These are phyloP conservation scores for Aspergillus floridensis DNA, from an alignment of 2,329 filamentous ascomycete species.

Conservation along the genomic window DNA sequence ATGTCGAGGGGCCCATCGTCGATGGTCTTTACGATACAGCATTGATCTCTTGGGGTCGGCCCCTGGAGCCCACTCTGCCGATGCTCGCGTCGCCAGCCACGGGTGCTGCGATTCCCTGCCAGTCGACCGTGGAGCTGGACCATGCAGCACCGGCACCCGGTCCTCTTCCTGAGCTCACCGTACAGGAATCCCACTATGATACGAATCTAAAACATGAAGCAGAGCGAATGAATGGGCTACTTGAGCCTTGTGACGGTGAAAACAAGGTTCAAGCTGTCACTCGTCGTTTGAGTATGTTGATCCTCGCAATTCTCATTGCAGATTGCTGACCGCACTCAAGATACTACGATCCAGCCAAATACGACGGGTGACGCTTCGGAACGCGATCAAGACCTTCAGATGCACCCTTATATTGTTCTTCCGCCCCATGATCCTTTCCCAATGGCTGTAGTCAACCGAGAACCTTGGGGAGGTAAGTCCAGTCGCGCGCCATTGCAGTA, in stretches of 20 bases:
- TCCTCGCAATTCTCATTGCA: neutral
- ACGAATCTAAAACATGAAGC: conserved; percentile 60
- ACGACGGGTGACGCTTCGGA: conserved; percentile 56
- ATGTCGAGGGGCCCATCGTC: conserved; percentile 73
- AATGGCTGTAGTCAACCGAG: conserved; percentile 69
- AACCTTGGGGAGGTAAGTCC: conserved; percentile 57
- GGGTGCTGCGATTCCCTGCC: conserved; percentile 22
- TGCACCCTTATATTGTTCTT: conserved; percentile 65
- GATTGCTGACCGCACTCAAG: conserved; percentile 15
- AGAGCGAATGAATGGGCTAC: conserved; percentile 57
- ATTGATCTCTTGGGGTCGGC: conserved; percentile 68
- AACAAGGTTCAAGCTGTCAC: conserved; percentile 59
- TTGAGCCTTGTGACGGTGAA: conserved; percentile 53
- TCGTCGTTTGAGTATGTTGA: conserved; percentile 56
- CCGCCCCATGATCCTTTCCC: conserved; percentile 58
- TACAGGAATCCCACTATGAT: conserved; percentile 64
- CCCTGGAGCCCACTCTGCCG: conserved; percentile 59
- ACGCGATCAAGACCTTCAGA: conserved; percentile 51
- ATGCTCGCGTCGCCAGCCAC: conserved; percentile 52
- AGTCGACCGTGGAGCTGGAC: conserved; percentile 9
- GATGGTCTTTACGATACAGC: conserved; percentile 73
- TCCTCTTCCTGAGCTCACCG: conserved; percentile 55
- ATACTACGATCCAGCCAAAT: conserved; percentile 55
- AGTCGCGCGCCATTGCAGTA: neutral
- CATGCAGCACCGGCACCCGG: conserved; percentile 16